These are phyloP conservation scores for Neurospora sp. DNA, from an alignment of 495 filamentous ascomycete genomes.

Conservation along the genomic window DNA sequence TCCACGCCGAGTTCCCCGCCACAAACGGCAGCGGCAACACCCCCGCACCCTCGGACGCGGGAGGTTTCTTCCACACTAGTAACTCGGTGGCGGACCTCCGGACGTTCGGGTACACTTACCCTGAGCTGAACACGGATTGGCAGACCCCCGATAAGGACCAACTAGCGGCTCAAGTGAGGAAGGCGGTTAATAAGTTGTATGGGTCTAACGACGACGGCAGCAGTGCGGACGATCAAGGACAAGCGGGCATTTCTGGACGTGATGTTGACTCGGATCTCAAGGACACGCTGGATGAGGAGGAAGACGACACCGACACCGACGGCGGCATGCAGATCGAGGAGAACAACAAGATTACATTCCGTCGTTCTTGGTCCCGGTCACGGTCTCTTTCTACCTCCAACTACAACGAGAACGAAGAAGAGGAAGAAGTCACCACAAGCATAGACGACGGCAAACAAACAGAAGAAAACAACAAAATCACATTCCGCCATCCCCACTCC, in stretches of 20 bases:
- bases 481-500: not conserved
- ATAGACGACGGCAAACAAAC: not conserved
- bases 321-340: not conserved
- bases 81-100: slow-evolving; percentile 18
- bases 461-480: not conserved
- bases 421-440: not conserved
- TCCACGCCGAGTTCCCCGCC: slow-evolving; percentile 20
- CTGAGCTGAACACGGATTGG: slow-evolving; percentile 24
- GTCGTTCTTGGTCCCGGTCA: not conserved
- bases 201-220: not conserved
- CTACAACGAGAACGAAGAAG: not conserved
- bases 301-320: not conserved
- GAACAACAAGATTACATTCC: not conserved
- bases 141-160: slow-evolving; percentile 5
- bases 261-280: not conserved
- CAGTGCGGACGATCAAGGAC: not conserved
- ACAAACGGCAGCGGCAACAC: not conserved
- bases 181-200: slow-evolving; percentile 26
- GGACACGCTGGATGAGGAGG: not conserved
- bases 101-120: slow-evolving; percentile 38
- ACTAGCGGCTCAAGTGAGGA: slow-evolving; percentile 13
- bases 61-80: slow-evolving; percentile 27
- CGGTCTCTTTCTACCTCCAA: not conserved
- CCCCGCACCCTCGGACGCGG: not conserved
- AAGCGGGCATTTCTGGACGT: not conserved